These are phyloP conservation scores for Talaromyces funiculosus DNA, from an alignment of 2,329 filamentous ascomycete species.

Conservation along the genomic window DNA sequence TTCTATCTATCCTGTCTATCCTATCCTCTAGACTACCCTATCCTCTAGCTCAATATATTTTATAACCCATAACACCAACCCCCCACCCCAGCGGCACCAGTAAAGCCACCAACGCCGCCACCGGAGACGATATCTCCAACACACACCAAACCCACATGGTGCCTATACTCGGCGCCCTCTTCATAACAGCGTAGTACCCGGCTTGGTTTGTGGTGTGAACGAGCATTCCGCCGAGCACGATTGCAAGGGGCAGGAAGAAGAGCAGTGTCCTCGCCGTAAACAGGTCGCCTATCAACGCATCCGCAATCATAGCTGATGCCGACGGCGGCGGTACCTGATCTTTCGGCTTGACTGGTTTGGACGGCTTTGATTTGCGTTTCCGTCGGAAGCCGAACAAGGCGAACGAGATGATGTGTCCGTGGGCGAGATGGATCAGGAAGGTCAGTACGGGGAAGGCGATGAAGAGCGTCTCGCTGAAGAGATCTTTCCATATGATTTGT, in stretches of 20 bases:
- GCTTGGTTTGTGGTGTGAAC: slow-evolving; percentile 74
- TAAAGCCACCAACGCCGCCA: slow-evolving; percentile 53
- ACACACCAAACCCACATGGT: slow-evolving; percentile 92
- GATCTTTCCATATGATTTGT: slow-evolving; percentile 26
- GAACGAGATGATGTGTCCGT: slow-evolving; percentile 40
- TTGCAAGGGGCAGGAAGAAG: slow-evolving; percentile 29
- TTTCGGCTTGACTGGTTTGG: slow-evolving; percentile 6
- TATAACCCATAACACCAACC: slow-evolving; percentile 17
- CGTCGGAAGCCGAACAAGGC: too few relatives aligned
- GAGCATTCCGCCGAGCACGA: slow-evolving; percentile 64
- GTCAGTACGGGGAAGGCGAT: slow-evolving; percentile 40
- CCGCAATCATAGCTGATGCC: not conserved
- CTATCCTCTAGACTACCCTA: not conserved
- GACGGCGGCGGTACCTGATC: not conserved
- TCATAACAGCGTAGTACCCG: slow-evolving; percentile 85
- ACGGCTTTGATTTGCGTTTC: slow-evolving; percentile 3
- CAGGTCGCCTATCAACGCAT: not conserved
- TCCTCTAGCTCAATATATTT: not conserved
- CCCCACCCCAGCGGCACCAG: slow-evolving; percentile 48
- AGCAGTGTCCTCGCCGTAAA: slow-evolving; percentile 26
- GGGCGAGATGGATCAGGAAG: slow-evolving; percentile 40
- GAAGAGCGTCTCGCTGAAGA: slow-evolving; percentile 32
- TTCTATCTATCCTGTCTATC: not conserved
- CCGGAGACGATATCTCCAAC: slow-evolving; percentile 70
- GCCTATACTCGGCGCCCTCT: slow-evolving; percentile 79